phyloP scores from a whole-genome alignment of 1,284 basidiomycete genomes.

The Pseudozyma pruni region DNA sequence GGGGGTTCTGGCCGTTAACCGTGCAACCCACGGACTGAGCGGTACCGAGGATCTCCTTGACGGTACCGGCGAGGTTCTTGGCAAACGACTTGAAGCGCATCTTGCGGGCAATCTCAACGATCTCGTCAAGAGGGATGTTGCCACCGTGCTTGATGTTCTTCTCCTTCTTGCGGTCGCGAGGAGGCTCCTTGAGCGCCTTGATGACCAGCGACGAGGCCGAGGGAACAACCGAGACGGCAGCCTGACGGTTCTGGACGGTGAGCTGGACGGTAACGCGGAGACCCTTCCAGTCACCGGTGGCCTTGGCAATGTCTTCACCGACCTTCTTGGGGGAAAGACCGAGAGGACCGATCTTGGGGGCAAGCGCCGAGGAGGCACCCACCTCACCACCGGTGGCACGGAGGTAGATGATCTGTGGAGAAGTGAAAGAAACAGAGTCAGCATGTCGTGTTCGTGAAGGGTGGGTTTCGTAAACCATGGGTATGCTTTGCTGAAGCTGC shows the following conservation, averaged over 20 bases:
- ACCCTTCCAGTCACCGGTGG: constrained; percentile 98
- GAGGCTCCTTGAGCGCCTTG: constrained; percentile 97
- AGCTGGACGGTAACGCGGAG: constrained; percentile 98
- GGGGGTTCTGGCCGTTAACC: constrained; percentile 90
- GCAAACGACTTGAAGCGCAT: constrained; percentile 96
- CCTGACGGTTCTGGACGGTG: constrained; percentile 99
- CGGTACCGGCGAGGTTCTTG: constrained; percentile 87
- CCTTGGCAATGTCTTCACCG: constrained; percentile 99
- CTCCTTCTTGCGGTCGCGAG: constrained; percentile 99
- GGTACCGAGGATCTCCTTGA: constrained; percentile 75
- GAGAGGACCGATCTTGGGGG: constrained; percentile 99
- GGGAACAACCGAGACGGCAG: constrained; percentile 93
- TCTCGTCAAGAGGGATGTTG: constrained; percentile 94
- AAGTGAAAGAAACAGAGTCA: constrained; percentile 18
- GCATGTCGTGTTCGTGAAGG: constrained; percentile 2
- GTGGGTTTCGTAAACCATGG: not conserved
- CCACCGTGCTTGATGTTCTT: constrained; percentile 99
- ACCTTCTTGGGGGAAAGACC: constrained; percentile 99
- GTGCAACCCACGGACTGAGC: constrained; percentile 93
- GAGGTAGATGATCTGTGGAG: constrained; percentile 87
- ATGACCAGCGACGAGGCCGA: constrained; percentile 98
- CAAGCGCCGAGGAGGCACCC: constrained; percentile 96
- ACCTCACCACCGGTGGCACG: constrained; percentile 99
- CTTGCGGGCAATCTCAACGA: constrained; percentile 93
- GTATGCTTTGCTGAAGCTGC: not conserved